Conservation (phyloP, 2,329 filamentous ascomycete genomes). For the Fusarium veterinarium region DNA sequence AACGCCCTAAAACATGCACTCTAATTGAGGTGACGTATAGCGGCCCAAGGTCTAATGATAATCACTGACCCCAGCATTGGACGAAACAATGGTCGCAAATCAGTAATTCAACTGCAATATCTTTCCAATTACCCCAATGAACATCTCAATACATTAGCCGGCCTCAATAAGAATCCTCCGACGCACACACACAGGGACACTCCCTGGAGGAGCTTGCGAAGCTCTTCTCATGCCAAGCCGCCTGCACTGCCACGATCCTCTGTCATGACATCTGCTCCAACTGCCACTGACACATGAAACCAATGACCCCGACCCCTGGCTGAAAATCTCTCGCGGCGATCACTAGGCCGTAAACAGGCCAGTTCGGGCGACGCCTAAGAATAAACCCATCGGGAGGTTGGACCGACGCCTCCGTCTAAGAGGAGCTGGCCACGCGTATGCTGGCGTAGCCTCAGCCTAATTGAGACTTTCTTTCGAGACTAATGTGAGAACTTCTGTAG, state of each 20-base stretch:
- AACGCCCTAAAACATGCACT: constrained; percentile 15
- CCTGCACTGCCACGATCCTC: constrained; percentile 37
- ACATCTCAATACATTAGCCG: constrained; percentile 13
- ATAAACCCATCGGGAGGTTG: constrained; percentile 16
- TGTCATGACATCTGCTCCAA: constrained; percentile 15
- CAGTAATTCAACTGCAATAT: not conserved
- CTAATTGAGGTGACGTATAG: constrained; percentile 25
- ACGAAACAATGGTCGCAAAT: not conserved
- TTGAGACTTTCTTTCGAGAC: not conserved
- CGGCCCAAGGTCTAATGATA: constrained; percentile 3
- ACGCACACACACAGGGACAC: not conserved
- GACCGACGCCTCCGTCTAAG: constrained; percentile 19
- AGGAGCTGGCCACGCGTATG: constrained; percentile 37
- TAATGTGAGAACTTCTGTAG: constrained; percentile 17
- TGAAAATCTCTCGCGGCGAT: constrained; percentile 33
- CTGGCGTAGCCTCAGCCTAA: constrained; percentile 33
- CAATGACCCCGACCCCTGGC: constrained; percentile 7
- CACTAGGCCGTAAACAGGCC: constrained; percentile 31
- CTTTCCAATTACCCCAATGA: constrained; percentile 6
- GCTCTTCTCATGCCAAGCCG: constrained; percentile 27
- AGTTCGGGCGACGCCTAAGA: constrained; percentile 32
- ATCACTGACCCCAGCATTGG: constrained; percentile 1
- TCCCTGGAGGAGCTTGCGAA: constrained; percentile 31
- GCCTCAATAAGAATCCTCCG: constrained; percentile 8
- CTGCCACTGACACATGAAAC: constrained; percentile 28